phyloP scores from a whole-genome alignment of 306 rosid species.

The Coriaria nepalensis region DNA sequence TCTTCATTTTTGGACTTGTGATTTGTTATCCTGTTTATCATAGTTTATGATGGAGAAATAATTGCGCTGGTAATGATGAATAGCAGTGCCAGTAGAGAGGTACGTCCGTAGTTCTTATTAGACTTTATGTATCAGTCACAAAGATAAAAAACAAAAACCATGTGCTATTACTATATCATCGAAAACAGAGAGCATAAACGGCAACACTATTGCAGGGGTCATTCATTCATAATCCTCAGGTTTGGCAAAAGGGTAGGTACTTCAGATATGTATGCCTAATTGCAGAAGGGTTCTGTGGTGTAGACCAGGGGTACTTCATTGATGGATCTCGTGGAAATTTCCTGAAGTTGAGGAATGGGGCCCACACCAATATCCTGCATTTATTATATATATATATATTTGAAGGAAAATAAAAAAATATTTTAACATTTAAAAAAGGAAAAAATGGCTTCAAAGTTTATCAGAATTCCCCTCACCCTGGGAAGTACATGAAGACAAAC shows the following conservation, averaged over 20 bases:
- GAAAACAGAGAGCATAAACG: no score
- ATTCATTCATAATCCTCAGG: constrained; percentile 56
- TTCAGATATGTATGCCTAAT: constrained; percentile 35
- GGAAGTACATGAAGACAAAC: constrained; percentile 86
- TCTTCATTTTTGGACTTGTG: no score
- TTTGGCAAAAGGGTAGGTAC: constrained; percentile 66
- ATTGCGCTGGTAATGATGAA: no score
- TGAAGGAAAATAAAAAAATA: not conserved
- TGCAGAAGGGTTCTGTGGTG: constrained; percentile 53
- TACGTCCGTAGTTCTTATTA: no score
- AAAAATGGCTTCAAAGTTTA: not conserved
- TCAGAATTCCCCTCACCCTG: constrained; percentile 33
- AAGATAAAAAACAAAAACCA: no score
- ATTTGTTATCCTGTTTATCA: no score
- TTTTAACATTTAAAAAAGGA: not conserved
- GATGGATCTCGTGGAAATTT: constrained; percentile 79
- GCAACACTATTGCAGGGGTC: no score
- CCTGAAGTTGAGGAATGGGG: constrained; percentile 90
- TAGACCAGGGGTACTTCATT: constrained; percentile 78
- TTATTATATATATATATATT: not conserved
- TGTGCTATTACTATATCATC: no score
- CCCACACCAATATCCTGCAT: constrained; percentile 75
- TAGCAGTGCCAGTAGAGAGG: no score
- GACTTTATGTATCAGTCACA: no score
- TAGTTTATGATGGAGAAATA: no score